Base-by-base conservation (phyloP, 306 rosid genomes). In the Cicer chorassanicum region DNA sequence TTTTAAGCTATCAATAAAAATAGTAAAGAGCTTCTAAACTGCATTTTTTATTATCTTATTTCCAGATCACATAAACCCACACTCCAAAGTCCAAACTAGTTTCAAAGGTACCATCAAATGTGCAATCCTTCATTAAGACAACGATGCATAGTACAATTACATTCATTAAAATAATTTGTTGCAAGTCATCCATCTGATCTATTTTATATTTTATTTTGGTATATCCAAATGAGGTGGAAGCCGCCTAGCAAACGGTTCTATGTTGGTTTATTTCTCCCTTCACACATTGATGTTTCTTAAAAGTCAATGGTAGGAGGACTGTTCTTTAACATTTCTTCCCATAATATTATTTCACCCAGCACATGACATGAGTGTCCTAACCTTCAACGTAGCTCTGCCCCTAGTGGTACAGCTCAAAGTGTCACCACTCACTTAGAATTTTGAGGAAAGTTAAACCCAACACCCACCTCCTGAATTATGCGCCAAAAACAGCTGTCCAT, bases 21-120 rank as follows among this genome's bases (percentile, higher is more conserved):
- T 74, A 64, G 19, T 53, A 18, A 9, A 64, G 46, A 29, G 63
- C 43, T 39, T 62, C 50, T 3, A 34, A 70, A 60, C 6, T 9
- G 3, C 65, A 61, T 13, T 73, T 73, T 60, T 4, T 49, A 36
- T 70, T 39, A 65, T 57, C 67, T 34, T 54, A 59, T 72, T 11
- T 67, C 72, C 53, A 13, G 53, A 59, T 72, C 61, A 53, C 62
- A 49, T 36, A 48, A 38, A 73, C 75, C 61, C 38, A 42, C 59
- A 66, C 15, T 60, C 34, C 43, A 68, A 49, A 59, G 8, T 60
- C 18, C 19, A 78, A 42, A 59, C 41, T 43, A 9, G 44, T n/a
- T 54, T 64, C 67, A 7, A 75, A 53, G 62, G 53, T 36, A 39
- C 65, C 55, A 51, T 69, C 48, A 63, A 16, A 34, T 1, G 46